phyloP scores from a whole-genome alignment of 2,329 filamentous ascomycete species.

The Sclerotinia subarctica region DNA sequence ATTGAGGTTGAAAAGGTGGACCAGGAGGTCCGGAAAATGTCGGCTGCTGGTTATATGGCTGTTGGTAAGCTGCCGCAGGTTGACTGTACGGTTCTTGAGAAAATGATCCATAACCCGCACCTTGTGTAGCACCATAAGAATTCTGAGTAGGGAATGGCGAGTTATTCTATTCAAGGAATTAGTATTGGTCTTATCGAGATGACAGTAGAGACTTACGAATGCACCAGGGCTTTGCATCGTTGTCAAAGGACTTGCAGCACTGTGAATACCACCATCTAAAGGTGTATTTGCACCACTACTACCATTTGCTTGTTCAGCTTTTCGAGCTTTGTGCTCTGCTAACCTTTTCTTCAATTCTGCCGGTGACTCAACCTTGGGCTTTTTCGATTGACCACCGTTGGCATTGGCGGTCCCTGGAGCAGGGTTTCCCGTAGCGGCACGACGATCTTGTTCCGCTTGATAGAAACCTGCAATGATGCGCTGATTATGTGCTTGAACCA shows the following conservation, averaged over 20 bases:
- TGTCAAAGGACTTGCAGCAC: constrained; percentile 47
- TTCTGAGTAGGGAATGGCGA: constrained; percentile 36
- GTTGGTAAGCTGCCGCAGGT: constrained; percentile 43
- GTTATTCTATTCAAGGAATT: constrained; percentile 33
- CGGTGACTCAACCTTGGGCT: constrained; percentile 68
- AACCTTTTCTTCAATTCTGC: constrained; percentile 78
- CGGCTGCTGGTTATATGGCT: constrained; percentile 40
- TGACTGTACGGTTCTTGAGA: constrained; percentile 40
- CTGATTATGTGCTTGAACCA: constrained; percentile 79
- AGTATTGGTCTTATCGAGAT: constrained; percentile 16
- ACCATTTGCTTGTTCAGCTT: constrained; percentile 56
- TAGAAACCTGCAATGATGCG: constrained; percentile 83
- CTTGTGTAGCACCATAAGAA: constrained; percentile 34
- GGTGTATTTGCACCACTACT: constrained; percentile 58
- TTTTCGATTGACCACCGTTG: constrained; percentile 64
- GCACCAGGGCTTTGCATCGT: constrained; percentile 48
- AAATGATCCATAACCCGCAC: constrained; percentile 38
- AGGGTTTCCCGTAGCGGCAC: constrained; percentile 79
- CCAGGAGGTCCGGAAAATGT: constrained; percentile 39
- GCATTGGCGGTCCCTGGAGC: constrained; percentile 55
- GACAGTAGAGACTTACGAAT: constrained; percentile 52
- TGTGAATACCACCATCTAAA: constrained; percentile 30
- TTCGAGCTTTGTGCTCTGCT: constrained; percentile 70
- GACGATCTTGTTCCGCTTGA: constrained; percentile 77
- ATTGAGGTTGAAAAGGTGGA: constrained; percentile 37